phyloP scores from a whole-genome alignment of 2,329 filamentous ascomycete species.

The Mycosphaerella arachidis region DNA sequence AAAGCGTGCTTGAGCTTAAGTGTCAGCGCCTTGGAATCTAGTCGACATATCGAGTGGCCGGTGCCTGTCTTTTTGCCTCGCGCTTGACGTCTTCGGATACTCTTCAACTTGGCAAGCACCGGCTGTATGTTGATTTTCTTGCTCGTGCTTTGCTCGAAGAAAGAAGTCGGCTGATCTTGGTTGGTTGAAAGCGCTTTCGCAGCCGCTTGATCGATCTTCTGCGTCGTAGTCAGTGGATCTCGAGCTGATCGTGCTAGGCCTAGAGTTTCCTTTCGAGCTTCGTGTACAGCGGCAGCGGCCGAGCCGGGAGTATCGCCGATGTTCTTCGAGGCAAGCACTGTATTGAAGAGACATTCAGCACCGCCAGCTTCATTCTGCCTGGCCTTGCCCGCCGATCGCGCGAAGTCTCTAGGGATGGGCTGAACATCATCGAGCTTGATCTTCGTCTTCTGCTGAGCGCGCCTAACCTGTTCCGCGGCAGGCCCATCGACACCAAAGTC shows the following conservation, averaged over 20 bases:
- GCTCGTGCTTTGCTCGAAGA: neutral
- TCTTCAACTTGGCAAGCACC: neutral
- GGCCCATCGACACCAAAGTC: neutral
- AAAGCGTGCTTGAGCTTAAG: neutral
- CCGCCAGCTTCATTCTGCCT: neutral
- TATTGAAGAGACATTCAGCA: neutral
- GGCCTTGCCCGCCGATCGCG: neutral
- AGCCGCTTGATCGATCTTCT: neutral
- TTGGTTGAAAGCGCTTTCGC: neutral
- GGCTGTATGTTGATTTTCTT: neutral
- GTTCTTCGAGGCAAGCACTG: neutral
- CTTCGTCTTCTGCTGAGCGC: neutral
- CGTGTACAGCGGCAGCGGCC: neutral
- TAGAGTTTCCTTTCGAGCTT: neutral
- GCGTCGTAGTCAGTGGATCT: neutral
- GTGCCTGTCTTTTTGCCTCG: neutral
- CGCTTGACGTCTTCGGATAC: neutral
- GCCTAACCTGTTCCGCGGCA: neutral
- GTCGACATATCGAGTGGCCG: neutral
- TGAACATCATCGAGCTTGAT: neutral
- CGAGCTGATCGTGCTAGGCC: neutral
- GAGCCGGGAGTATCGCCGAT: neutral
- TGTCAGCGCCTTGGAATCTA: neutral
- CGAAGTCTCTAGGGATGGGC: neutral
- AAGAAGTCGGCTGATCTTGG: neutral